phyloP scores from a whole-genome alignment of 345 rosid genomes.

The Melastoma malabathricum region DNA sequence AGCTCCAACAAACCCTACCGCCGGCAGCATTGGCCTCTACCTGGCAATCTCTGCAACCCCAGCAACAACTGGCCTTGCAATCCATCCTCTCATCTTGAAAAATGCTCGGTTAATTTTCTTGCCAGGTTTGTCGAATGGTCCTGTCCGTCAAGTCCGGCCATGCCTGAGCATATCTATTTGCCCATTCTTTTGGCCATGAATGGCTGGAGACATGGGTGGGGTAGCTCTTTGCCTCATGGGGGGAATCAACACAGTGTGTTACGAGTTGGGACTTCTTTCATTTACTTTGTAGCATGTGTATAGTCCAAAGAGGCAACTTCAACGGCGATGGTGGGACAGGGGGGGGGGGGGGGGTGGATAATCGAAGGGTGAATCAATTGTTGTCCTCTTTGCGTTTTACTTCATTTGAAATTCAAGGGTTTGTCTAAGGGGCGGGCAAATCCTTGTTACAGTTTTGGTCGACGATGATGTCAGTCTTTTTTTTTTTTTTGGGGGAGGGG shows the following conservation, averaged over 20 bases:
- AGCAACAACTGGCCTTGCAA: slow-evolving; percentile 87
- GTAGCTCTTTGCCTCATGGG: slow-evolving; percentile 7
- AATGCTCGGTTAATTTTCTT: slow-evolving; percentile 1
- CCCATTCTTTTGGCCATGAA: slow-evolving; percentile 28
- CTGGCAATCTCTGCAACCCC: slow-evolving; percentile 84
- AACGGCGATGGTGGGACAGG: slow-evolving; percentile 10
- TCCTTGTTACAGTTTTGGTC: slow-evolving; percentile 49
- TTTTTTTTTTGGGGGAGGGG: too few relatives aligned
- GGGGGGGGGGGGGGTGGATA: slow-evolving; percentile 9
- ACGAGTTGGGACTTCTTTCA: slow-evolving; percentile 16
- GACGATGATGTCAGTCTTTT: too few relatives aligned
- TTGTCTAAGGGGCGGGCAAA: slow-evolving; percentile 20
- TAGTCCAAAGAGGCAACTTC: slow-evolving; percentile 14
- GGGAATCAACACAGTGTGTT: slow-evolving; percentile 10
- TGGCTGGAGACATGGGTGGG: slow-evolving; percentile 13
- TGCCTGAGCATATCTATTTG: slow-evolving; percentile 13
- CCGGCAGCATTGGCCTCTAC: slow-evolving; percentile 84
- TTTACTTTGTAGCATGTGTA: slow-evolving; percentile 34
- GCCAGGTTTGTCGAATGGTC: slow-evolving; percentile 7
- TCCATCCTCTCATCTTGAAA: slow-evolving; percentile 68
- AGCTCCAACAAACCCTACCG: slow-evolving; percentile 89
- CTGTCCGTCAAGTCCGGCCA: slow-evolving; percentile 9
- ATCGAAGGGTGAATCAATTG: neutral
- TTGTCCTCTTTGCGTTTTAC: neutral
- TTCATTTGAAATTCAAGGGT: slow-evolving; percentile 12